Percentiles rank a stretch among this genome's conserved stretches.
Evolutionary conservation across 768 basidiomycete species (phyloP).

Genomic region (Kwoniella mangroviensis): DNA sequence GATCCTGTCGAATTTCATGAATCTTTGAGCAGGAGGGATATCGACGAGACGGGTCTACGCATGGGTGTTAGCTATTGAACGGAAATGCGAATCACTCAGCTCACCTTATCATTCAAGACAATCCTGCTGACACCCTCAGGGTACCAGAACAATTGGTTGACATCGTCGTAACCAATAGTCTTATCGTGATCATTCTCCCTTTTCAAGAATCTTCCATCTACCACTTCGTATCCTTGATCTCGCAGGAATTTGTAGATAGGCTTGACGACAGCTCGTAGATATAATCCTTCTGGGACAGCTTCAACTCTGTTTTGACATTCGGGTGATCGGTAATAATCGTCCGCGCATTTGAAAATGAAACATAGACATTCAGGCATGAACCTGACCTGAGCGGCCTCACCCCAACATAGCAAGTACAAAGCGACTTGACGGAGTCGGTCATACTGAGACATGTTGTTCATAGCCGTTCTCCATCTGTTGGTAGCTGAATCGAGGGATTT

Average conservation of each 20-base stretch:
- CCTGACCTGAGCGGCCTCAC: constrained; percentile 95
- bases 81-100: constrained; percentile 16
- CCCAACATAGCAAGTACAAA: constrained; percentile 93
- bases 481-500: constrained; percentile 87
- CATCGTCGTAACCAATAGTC: constrained; percentile 98
- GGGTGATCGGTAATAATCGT: constrained; percentile 98
- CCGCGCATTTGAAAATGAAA: constrained; percentile 99
- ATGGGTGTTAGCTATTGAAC: constrained; percentile 14
- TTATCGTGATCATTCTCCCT: constrained; percentile 89
- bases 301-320: constrained; percentile 93
- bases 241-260: constrained; percentile 95
- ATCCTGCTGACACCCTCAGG: constrained; percentile 97
- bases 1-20: constrained; percentile 94
- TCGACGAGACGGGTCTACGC: constrained; percentile 85
- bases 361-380: constrained; percentile 96
- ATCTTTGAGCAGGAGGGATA: constrained; percentile 84
- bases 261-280: constrained; percentile 85
- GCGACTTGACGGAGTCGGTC: constrained; percentile 96
- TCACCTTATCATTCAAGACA: constrained; percentile 81
- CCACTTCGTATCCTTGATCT: constrained; percentile 95
- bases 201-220: constrained; percentile 91
- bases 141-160: constrained; percentile 99
- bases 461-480: constrained; percentile 93
- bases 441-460: constrained; percentile 99
- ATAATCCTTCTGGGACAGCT: constrained; percentile 93